Percentiles rank a stretch among this genome's conserved stretches.
Conservation (phyloP, 2,329 filamentous ascomycete species). For the Colletotrichum tabaci region DNA sequence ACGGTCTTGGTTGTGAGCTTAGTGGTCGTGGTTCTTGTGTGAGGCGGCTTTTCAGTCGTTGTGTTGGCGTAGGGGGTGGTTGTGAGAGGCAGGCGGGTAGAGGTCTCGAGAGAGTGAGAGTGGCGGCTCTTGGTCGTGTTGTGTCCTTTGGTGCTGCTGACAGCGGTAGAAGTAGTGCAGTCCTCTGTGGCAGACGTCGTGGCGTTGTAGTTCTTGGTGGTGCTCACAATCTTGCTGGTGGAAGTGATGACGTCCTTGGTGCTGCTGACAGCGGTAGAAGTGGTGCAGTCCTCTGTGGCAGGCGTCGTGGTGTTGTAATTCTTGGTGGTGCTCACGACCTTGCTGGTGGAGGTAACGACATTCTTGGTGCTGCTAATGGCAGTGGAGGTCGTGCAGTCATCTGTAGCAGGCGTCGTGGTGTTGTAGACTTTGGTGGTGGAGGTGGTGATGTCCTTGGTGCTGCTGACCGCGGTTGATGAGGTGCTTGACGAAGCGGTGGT, state of each 20-base stretch:
- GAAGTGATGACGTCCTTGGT: not conserved
- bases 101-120: not conserved
- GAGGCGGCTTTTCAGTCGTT: constrained; percentile 21
- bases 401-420: no score
- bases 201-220: not conserved
- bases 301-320: constrained; percentile 1
- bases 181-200: constrained; percentile 10
- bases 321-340: constrained; percentile 3
- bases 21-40: constrained; percentile 4
- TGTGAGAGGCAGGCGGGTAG: constrained; percentile 31
- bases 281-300: not conserved
- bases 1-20: constrained; percentile 54
- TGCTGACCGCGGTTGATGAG: constrained; percentile 11
- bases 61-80: constrained; percentile 16
- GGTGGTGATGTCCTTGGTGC: constrained; percentile 1
- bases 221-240: not conserved
- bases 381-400: not conserved
- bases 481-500: constrained; percentile 16
- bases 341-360: not conserved
- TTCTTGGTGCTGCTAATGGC: constrained; percentile 13
- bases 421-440: not conserved
- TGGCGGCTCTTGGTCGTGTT: constrained; percentile 11
- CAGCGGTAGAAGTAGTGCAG: constrained; percentile 4
- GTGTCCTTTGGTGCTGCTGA: not conserved
- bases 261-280: not conserved